Evolutionary conservation across 1,139 yeast species (phyloP), one percentile per base, ranked within the genome.

Genomic region (Geotrichum armillariae): DNA sequence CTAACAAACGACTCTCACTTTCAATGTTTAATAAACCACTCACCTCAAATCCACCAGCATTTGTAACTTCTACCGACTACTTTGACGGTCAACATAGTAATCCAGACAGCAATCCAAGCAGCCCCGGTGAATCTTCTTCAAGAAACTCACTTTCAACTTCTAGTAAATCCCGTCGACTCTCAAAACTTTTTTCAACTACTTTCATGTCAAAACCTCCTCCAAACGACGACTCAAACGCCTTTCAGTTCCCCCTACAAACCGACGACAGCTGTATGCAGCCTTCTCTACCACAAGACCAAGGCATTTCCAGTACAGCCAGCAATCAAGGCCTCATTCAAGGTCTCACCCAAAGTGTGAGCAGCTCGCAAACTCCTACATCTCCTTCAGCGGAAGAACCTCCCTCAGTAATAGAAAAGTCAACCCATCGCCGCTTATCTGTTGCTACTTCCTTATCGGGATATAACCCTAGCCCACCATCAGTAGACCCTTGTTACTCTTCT

Each of bases 391-490:
- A 7, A 11, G 29, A 25, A 7, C 29, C 29, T 25, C 43, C 18
- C 21, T 34, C 22, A n/a, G 33, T 17, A 20, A 14, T 12, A 12
- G 17, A 4, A 11, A 17, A 9, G 6, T 20, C 29, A 18, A 17
- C 7, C 29, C 29, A 5, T n/a, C 18, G 31, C 25, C 40, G 25
- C 21, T 22, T 18, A 17, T 8, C 40, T 41, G 45, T 34, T n/a
- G 37, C 9, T 20, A 16, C 36, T 41, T 33, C 45, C 36, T 9
- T 22, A 41, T 31, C 29, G 4, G 18, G 37, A 8, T 16, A 6
- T 8, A 42, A 34, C 22, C 39, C 38, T 32, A 42, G 46, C 46
- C 46, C 46, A 21, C n/a, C n/a, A 29, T 11, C 20, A n/a, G 7
- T 17, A 34, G 35, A 25, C 40, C 35, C 41, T 34, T 22, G 23